Evolutionary conservation across 2,329 filamentous ascomycete species (phyloP).

Genomic region (Pyricularia pennisetigena): DNA sequence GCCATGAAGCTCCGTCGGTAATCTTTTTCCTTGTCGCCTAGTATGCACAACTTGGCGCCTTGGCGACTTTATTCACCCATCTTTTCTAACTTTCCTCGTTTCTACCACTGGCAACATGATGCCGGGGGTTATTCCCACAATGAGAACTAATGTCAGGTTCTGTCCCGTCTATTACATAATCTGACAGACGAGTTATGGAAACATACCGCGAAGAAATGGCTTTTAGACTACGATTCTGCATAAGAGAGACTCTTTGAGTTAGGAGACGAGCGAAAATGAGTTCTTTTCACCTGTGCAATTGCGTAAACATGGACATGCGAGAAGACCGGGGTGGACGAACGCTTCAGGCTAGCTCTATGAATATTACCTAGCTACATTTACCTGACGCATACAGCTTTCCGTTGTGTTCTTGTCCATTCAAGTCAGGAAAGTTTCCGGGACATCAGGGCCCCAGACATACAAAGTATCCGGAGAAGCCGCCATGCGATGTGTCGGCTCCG

Average conservation of each 20-base stretch:
- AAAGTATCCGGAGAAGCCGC: slow-evolving; percentile 29
- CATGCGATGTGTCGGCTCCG: slow-evolving; percentile 33
- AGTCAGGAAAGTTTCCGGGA: slow-evolving; percentile 16
- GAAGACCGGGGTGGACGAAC: neutral
- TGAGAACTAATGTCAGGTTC: too few relatives aligned
- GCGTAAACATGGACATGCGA: neutral
- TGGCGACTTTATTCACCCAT: too few relatives aligned
- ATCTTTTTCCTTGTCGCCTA: too few relatives aligned
- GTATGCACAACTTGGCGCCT: too few relatives aligned
- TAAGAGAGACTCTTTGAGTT: neutral
- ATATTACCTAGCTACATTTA: neutral
- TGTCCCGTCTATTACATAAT: too few relatives aligned
- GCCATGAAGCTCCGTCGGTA: neutral
- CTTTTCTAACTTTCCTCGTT: too few relatives aligned
- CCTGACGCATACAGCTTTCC: neutral
- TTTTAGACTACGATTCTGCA: too few relatives aligned
- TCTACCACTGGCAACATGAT: too few relatives aligned
- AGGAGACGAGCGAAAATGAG: neutral
- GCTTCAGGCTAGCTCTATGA: neutral
- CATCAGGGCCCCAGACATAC: slow-evolving; percentile 34
- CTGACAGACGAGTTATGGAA: too few relatives aligned
- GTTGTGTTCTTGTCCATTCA: neutral
- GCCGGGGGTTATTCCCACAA: too few relatives aligned
- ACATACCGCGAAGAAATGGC: too few relatives aligned
- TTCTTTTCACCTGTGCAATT: neutral